Evolutionary conservation across 176 grass and related monocot species (phyloP).

Genomic region (Calamus simplicifolius): DNA sequence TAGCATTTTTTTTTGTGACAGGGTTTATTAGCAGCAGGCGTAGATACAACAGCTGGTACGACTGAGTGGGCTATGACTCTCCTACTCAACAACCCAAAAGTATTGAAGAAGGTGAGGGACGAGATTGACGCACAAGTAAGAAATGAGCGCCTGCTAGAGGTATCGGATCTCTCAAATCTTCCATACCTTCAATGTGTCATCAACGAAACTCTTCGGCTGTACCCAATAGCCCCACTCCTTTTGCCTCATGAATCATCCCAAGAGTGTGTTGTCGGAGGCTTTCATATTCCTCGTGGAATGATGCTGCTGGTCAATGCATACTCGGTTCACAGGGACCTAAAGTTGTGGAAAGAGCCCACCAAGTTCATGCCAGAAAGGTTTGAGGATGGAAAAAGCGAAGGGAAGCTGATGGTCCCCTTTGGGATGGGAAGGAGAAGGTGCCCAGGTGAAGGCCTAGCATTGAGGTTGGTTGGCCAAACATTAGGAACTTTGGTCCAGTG

Average conservation of each 20-base stretch:
- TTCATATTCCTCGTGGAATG: constrained; percentile 26
- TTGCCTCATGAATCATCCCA: constrained; percentile 54
- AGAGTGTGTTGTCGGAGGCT: constrained; percentile 35
- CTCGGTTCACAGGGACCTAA: constrained; percentile 43
- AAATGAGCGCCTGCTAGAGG: constrained; percentile 27
- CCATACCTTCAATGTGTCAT: constrained; percentile 41
- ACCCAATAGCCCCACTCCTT: constrained; percentile 36
- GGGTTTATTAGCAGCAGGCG: constrained; percentile 24
- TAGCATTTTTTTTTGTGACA: constrained; percentile 9
- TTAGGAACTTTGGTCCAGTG: too few relatives aligned
- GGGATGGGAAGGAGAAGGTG: too few relatives aligned
- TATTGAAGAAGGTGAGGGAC: constrained; percentile 18
- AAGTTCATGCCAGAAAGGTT: constrained; percentile 64
- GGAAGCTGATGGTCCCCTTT: too few relatives aligned
- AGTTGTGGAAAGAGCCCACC: constrained; percentile 39
- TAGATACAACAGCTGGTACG: constrained; percentile 37
- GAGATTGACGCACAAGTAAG: constrained; percentile 34
- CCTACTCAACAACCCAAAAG: constrained; percentile 29
- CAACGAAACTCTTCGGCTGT: constrained; percentile 50
- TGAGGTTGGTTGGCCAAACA: too few relatives aligned
- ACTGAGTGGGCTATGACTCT: constrained; percentile 60
- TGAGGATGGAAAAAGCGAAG: too few relatives aligned
- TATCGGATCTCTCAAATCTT: constrained; percentile 34
- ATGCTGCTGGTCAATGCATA: constrained; percentile 60
- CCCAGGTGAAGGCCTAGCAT: too few relatives aligned